Percentiles rank a stretch among this genome's conserved stretches.
Conservation (phyloP, 164 flowering plant genomes). For the Magnolia changhungtana region DNA sequence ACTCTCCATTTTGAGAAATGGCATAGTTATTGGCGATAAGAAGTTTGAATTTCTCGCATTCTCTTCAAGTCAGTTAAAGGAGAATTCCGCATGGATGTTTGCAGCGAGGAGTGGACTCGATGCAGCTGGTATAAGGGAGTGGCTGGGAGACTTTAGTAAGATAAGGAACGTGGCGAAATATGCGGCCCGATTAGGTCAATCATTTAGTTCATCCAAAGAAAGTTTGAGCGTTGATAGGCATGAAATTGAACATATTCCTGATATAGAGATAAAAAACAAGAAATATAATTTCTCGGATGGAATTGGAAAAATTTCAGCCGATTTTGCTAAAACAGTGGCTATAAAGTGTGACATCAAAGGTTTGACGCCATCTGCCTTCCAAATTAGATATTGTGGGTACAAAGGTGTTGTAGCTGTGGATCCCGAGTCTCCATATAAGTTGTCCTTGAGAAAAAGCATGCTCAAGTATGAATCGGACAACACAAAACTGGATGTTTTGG, state of each 20-base stretch:
- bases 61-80: slow-evolving; percentile 81
- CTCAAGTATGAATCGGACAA: slow-evolving; percentile 55
- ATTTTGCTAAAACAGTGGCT: slow-evolving; percentile 69
- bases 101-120: slow-evolving; percentile 49
- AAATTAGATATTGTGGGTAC: slow-evolving; percentile 83
- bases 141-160: slow-evolving; percentile 78
- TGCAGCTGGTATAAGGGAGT: slow-evolving; percentile 57
- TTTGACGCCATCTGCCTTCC: slow-evolving; percentile 70
- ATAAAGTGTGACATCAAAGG: slow-evolving; percentile 48
- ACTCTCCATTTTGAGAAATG: slow-evolving; percentile 46
- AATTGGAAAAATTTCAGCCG: slow-evolving; percentile 82
- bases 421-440: slow-evolving; percentile 46
- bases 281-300: slow-evolving; percentile 84
- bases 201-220: slow-evolving; percentile 80
- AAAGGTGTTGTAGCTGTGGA: slow-evolving; percentile 95
- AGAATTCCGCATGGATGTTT: slow-evolving; percentile 92
- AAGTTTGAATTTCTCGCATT: slow-evolving; percentile 91
- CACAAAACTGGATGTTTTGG: slow-evolving; percentile 64
- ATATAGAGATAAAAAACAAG: slow-evolving; percentile 31
- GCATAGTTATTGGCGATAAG: slow-evolving; percentile 72
- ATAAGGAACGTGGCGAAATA: slow-evolving; percentile 85
- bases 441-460: slow-evolving; percentile 81
- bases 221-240: slow-evolving; percentile 44
- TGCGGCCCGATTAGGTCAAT: slow-evolving; percentile 92
- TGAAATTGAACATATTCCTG: slow-evolving; percentile 62